Evolutionary conservation across 2,329 filamentous ascomycete genomes (phyloP), one percentile per base, ranked within the genome.

Genomic region (Aureobasidium sp.): DNA sequence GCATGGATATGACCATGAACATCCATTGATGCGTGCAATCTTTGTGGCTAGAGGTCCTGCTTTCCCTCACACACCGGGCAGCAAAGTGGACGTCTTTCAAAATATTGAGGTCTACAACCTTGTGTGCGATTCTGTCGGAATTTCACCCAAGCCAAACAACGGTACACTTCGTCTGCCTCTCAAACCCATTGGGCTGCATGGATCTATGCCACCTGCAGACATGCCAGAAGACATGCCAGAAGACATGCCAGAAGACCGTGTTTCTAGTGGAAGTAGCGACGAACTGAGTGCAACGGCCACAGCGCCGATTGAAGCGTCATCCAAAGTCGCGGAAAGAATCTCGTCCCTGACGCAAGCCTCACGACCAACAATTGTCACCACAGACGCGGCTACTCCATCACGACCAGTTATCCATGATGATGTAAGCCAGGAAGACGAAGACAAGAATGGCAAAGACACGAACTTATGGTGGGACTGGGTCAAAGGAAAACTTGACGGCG

Each of bases 41-140:
- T 99, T 99, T 69, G 81, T 97, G 53, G 94, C 94, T 1, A 81
- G 90, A 42, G 94, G 94, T 0, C 94, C 94, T 4, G 92, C 93
- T 0, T 99, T 99, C 71, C 90, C 91, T 0, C 92, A 97, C 68
- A 77, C 83, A 42, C 85, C 89, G 0, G 92, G 94, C 68, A 95
- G 89, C 73, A 83, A 86, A 65, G 75, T 97, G 35, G 85, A 89
- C 35, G 79, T 81, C 3, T 97, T 97, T 72, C 92, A 97, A 83
- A 97, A 97, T 66, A 92, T 85, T 63, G 89, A 97, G 69, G 89
- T 97, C 9, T 97, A 97, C 76, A 96, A 96, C 70, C 90, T 97
- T 65, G 76, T 97, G 48, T 97, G 93, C 72, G 92, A 97, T 74
- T 92, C 90, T 0, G 76, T 97, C 29, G 86, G 87, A 14, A 77